Evolutionary conservation across 805 yeast species (phyloP).

Genomic region (Pichia phayaonensis): DNA sequence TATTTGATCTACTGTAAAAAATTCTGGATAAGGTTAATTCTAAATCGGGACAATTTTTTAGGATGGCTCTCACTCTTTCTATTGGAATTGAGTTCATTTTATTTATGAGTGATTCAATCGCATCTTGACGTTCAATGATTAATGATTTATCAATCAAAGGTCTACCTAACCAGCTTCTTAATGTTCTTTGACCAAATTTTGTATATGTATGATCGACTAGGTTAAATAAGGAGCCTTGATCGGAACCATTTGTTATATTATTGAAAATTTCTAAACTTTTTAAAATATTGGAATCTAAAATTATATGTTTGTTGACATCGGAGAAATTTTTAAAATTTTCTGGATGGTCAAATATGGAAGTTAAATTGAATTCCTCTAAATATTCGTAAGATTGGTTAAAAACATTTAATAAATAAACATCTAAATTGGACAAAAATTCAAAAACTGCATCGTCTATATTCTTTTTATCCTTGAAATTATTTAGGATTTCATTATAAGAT

Average conservation of each 20-base stretch:
- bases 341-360: conserved; percentile 43
- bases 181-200: conserved; percentile 59
- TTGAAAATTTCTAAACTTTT: conserved; percentile 67
- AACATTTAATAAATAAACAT: conserved; percentile 17
- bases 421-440: conserved; percentile 13
- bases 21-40: conserved; percentile 50
- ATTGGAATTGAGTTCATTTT: conserved; percentile 32
- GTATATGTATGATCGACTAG: conserved; percentile 76
- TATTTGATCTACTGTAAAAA: conserved; percentile 49
- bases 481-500: conserved; percentile 9
- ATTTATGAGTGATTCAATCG: conserved; percentile 43
- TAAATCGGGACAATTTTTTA: conserved; percentile 42
- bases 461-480: background rate
- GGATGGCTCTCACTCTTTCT: conserved; percentile 21
- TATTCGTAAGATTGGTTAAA: conserved; percentile 44
- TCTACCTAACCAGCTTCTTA: conserved; percentile 64
- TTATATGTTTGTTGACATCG: conserved; percentile 35
- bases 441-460: conserved; percentile 9
- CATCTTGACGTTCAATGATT: conserved; percentile 57
- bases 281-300: conserved; percentile 59
- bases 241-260: conserved; percentile 49
- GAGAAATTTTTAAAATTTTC: conserved; percentile 48
- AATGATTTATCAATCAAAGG: conserved; percentile 53
- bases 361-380: conserved; percentile 56
- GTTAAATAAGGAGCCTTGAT: conserved; percentile 71